Evolutionary conservation across 2,329 filamentous ascomycete species (phyloP), one percentile per base, ranked within the genome.

Genomic region (Didymellaceae sp.): DNA sequence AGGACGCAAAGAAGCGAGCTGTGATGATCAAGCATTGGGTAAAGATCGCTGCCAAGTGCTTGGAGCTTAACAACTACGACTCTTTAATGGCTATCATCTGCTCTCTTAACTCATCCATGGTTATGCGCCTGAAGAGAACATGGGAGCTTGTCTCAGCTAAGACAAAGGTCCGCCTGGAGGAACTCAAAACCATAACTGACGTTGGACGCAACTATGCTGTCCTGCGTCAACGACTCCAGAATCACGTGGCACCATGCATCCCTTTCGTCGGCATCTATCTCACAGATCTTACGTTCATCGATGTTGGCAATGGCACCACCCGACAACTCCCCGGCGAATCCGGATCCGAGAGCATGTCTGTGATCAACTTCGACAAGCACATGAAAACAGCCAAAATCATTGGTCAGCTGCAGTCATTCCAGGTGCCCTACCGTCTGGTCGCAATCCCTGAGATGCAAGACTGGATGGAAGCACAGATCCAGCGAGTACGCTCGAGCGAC

Each of bases 311-410:
- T 72, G 89, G 90, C 25, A 85, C 90, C 5, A 92, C 88, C 2
- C 90, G 93, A 65, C 87, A 88, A 63, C 83, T 96, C 16, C 84
- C 84, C 68, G 81, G 69, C 49, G 75, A 57, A n/a, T 73, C 76
- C 26, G 77, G 79, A 6, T 78, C 80, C 11, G 84, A 89, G n/a
- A 82, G 86, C 22, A 82, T 90, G 64, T 85, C 86, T 0, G 90
- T 97, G 24, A 91, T 99, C 80, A 99, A 99, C 75, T 97, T 97
- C 65, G 93, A 97, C 79, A 97, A 97, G 77, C 91, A 97, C 71
- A 89, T 86, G 64, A 90, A 91, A 62, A 97, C 92, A 2, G 92
- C 93, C 35, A 94, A 92, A 75, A 95, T 97, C 68, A 96, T 99
- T 64, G 90, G 90, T 57, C 93, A 97, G 64, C 83, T 99, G 6